Percentiles rank a stretch among this genome's conserved stretches.
Conservation (phyloP, 495 filamentous ascomycete species). For the Patellaria atrata region DNA sequence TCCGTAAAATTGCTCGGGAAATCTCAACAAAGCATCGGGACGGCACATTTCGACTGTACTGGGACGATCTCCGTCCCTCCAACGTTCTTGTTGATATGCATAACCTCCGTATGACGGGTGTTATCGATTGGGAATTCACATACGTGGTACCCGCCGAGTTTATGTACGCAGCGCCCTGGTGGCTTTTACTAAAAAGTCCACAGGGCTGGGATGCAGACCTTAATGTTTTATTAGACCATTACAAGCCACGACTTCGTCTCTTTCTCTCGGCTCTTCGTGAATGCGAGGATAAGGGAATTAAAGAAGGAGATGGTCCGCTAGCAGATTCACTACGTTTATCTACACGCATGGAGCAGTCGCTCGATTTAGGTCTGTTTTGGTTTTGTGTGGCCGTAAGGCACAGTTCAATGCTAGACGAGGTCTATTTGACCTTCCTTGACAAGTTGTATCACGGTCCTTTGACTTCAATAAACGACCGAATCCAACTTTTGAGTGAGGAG, state of each 20-base stretch:
- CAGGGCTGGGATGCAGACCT: conserved; percentile 28
- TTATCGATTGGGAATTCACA: conserved; percentile 33
- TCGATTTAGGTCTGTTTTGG: conserved; percentile 8
- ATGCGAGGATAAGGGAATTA: conserved; percentile 16
- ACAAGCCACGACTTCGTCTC: conserved; percentile 26
- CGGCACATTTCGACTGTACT: conserved; percentile 30
- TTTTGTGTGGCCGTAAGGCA: conserved; percentile 19
- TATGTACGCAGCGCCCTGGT: conserved; percentile 31
- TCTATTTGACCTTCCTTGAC: conserved; percentile 30
- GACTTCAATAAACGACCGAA: no score
- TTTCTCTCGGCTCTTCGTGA: conserved; percentile 23
- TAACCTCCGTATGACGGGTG: conserved; percentile 29
- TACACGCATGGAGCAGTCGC: conserved; percentile 26
- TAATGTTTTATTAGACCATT: conserved; percentile 27
- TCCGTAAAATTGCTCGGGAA: no score
- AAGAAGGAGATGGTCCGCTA: conserved; percentile 9
- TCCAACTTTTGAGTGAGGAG: no score
- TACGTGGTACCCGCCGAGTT: conserved; percentile 32
- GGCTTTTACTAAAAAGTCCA: conserved; percentile 28
- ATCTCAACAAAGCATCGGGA: conserved; percentile 25
- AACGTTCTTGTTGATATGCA: conserved; percentile 31
- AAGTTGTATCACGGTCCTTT: conserved; percentile 22
- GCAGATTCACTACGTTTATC: conserved; percentile 24
- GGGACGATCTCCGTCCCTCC: conserved; percentile 29
- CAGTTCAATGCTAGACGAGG: conserved; percentile 30